Base-by-base conservation (phyloP, 106 monocot species). In the Dendrobium nobile region DNA sequence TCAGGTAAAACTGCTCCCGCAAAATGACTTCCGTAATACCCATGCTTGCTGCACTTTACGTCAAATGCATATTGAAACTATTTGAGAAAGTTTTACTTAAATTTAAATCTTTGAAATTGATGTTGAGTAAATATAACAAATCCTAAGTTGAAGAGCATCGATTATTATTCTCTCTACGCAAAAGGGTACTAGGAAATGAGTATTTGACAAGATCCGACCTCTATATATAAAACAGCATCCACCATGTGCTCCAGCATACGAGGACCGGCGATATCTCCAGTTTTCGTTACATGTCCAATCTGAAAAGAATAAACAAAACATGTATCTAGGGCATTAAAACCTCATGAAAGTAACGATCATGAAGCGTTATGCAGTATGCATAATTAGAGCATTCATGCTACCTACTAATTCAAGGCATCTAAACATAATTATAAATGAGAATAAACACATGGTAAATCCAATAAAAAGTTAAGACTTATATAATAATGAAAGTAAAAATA, bases 201-300 rank as follows among this genome's bases (percentile, higher is more conserved):
- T 37, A 70, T 78, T 41, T 78, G 43, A 42, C 19, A 58, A 75
- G 26, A 28, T 41, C 81, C 5, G 24, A 99, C 98, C 91, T 99
- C 98, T 95, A 99, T 90, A 78, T 99, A 99, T 47, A 99, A 86
- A 78, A 99, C 98, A 82, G 82, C 87, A 92, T 99, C 98, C 74
- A 99, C 98, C 65, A 99, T 95, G 73, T 99, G 98, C 85, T 99
- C 98, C 77, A 99, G 80, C 4, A 95, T 80, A 41, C 95, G 95
- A 80, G 98, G 98, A 20, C 98, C 98, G 65, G 98, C 98, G 64
- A 99, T 90, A 85, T 99, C 98, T 78, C 98, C 98, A 70, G 88
- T 86, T 88, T 99, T 99, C 45, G 95, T 99, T 37, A 99, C 98
- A 85, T 99, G 98, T 37, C 98, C 98, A 83, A 99, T 99, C 95